Evolutionary conservation across 495 filamentous ascomycete genomes (phyloP), one percentile per base, ranked within the genome.

Genomic region (Penicillium longicatenatum): DNA sequence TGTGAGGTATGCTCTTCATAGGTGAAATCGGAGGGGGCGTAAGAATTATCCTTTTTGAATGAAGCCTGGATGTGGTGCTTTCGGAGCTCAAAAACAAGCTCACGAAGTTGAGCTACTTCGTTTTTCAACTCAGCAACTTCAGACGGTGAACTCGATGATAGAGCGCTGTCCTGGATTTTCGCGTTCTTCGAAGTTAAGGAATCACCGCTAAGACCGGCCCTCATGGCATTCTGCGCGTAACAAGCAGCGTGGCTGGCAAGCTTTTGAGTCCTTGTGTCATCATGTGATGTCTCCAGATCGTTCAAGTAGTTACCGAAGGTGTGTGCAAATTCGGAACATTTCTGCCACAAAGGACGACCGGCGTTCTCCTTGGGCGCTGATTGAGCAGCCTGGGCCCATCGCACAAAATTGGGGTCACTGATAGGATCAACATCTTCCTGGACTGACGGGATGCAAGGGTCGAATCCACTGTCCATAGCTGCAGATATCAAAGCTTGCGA

Each of bases 401-500:
- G 70, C 5, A 53, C 22, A 26, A 50, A 57, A 4, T 61, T 48
- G n/a, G 41, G 50, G 30, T 78, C 68, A n/a, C 52, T 54, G 12
- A 64, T 46, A 12, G 64, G 70, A 9, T 51, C 43, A 22, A 76
- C 45, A 41, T 75, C 74, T 20, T 35, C 4, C 41, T 78, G 72
- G 45, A 59, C 39, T 17, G 64, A 29, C 11, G 70, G 65, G 17
- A 63, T 50, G 5, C 24, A 45, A 42, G 67, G 68, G 41, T 70
- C 59, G 39, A 79, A 75, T 7, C 77, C 77, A 45, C 72, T 74
- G 37, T 68, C 59, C 3, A 78, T 59, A 12, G 75, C 74, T 33
- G 73, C 72, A 17, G 56, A 33, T 11, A 79, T 77, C 37, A 79
- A 61, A 26, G 54, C 61, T 29, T 70, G 49, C 6, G 74, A 69